Evolutionary conservation across 768 basidiomycete species (phyloP).

Genomic region (Tricholoma matsutake): DNA sequence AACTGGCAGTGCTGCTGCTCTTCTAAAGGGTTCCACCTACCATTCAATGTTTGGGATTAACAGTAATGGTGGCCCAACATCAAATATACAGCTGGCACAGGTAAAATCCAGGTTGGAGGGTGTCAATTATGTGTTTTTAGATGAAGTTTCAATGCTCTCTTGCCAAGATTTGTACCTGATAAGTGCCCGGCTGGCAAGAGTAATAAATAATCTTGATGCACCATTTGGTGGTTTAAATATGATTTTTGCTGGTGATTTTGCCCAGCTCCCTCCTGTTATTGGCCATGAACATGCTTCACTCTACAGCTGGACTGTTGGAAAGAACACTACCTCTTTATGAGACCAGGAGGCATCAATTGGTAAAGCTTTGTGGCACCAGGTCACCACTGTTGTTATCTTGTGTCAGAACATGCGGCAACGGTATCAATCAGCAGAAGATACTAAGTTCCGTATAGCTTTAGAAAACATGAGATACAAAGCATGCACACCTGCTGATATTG

Average conservation of each 20-base stretch:
- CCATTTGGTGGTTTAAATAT: slow-evolving; percentile 27
- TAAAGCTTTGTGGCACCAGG: too few species aligned
- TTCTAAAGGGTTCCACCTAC: slow-evolving; percentile 31
- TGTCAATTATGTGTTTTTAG: slow-evolving; percentile 39
- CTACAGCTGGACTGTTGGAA: too few species aligned
- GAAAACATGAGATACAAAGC: slow-evolving; percentile 23
- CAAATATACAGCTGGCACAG: slow-evolving; percentile 3
- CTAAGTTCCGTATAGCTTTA: slow-evolving; percentile 19
- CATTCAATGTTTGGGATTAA: slow-evolving; percentile 29
- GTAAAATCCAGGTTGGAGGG: slow-evolving; percentile 17
- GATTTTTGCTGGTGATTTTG: slow-evolving; percentile 45
- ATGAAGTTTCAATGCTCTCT: slow-evolving; percentile 24
- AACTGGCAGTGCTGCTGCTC: slow-evolving; percentile 29
- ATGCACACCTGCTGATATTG: too few species aligned
- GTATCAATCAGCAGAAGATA: slow-evolving; percentile 18
- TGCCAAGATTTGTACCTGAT: slow-evolving; percentile 31
- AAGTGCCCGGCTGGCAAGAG: slow-evolving; percentile 19
- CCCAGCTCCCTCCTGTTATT: slow-evolving; percentile 35
- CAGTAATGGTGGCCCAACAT: not conserved
- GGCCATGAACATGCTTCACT: slow-evolving; percentile 5
- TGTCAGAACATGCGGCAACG: slow-evolving; percentile 34
- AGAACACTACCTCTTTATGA: too few species aligned
- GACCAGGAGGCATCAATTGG: too few species aligned
- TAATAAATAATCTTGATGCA: slow-evolving; percentile 26
- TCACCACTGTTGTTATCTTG: not conserved